Evolutionary conservation across 225 moss, liverwort and hornwort genomes (phyloP).

Genomic region (Takakia lepidozioides): DNA sequence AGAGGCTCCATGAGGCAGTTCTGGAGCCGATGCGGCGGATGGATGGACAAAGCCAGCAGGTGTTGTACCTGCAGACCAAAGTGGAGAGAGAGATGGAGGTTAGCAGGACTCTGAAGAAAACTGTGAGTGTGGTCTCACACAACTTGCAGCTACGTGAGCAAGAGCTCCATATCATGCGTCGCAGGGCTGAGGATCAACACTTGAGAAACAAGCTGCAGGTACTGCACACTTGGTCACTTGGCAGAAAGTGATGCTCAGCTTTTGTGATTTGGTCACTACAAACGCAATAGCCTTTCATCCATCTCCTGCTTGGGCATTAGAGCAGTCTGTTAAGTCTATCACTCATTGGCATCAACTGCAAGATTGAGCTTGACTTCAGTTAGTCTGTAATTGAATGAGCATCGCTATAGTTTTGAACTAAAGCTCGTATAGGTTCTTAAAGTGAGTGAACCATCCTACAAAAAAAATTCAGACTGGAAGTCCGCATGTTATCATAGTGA

Average conservation of each 20-base stretch:
- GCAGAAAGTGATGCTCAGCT: neutral
- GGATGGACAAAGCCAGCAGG: constrained; percentile 28
- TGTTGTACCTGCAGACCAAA: constrained; percentile 23
- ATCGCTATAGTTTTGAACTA: too few species aligned
- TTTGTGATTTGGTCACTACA: too few species aligned
- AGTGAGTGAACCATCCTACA: too few species aligned
- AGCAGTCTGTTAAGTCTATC: too few species aligned
- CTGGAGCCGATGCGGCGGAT: constrained; percentile 33
- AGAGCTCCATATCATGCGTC: constrained; percentile 34
- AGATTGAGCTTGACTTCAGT: too few species aligned
- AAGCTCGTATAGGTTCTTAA: too few species aligned
- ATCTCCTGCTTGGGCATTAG: too few species aligned
- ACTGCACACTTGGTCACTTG: neutral
- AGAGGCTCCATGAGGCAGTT: constrained; percentile 47
- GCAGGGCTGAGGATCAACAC: constrained; percentile 30
- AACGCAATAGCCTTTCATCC: too few species aligned
- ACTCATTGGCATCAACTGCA: too few species aligned
- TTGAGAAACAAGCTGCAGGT: constrained; percentile 30
- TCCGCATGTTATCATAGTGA: too few species aligned
- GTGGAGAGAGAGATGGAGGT: constrained; percentile 32
- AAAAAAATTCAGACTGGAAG: too few species aligned
- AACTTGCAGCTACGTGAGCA: constrained; percentile 38
- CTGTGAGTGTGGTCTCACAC: constrained; percentile 20
- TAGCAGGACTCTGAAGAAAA: constrained; percentile 21
- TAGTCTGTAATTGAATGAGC: too few species aligned